Conservation (phyloP, 306 rosid species). For the Carpinus viminea region DNA sequence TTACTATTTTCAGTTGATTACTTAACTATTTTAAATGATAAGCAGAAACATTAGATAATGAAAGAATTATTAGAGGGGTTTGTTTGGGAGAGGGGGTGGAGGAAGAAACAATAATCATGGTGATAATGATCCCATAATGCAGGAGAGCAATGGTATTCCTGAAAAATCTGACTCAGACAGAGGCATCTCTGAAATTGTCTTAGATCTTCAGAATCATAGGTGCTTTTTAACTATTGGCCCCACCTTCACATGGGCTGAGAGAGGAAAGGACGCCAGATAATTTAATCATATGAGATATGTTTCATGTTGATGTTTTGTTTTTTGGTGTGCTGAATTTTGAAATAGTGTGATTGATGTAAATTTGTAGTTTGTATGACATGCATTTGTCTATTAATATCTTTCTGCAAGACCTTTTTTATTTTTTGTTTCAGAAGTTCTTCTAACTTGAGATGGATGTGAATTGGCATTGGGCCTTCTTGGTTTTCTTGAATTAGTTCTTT, state of each 20-base stretch:
- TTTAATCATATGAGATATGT: background rate
- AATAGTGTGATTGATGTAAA: background rate
- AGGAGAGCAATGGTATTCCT: too few relatives aligned
- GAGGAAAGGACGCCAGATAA: background rate
- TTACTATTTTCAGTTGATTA: background rate
- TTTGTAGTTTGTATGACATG: background rate
- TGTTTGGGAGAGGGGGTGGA: too few relatives aligned
- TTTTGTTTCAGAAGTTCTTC: background rate
- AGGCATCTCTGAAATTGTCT: background rate
- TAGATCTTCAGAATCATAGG: background rate
- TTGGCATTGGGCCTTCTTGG: background rate
- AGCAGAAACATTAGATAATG: background rate
- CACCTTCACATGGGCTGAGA: background rate
- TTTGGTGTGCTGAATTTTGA: background rate
- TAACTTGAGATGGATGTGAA: slow-evolving; percentile 3
- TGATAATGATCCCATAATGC: too few relatives aligned
- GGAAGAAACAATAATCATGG: too few relatives aligned
- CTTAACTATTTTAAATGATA: background rate
- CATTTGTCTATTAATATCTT: background rate
- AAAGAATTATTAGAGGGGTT: background rate
- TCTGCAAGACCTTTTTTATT: background rate
- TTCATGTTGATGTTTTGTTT: background rate
- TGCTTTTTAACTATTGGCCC: background rate
- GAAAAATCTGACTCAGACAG: background rate
- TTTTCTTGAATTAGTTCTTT: background rate